These are phyloP conservation scores for Taphrina wiesneri DNA, from an alignment of 1,139 yeast genomes.

Conservation along the genomic window DNA sequence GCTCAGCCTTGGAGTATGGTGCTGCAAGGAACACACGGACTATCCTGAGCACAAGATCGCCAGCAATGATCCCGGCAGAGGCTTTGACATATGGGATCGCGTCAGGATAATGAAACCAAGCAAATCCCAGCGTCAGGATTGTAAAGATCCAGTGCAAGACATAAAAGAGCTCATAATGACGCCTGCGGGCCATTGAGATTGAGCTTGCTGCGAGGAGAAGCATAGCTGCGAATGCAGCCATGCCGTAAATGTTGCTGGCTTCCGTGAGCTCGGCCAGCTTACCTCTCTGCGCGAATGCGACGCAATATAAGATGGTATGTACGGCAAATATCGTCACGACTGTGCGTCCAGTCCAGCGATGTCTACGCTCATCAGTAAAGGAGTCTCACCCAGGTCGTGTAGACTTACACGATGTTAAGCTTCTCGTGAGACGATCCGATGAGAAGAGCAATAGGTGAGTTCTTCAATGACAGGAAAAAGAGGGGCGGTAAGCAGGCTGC, in stretches of 20 bases:
- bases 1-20: neutral
- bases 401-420: conserved; percentile 52
- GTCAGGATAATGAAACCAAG: conserved; percentile 37
- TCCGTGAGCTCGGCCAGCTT: conserved; percentile 35
- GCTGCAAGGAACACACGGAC: conserved; percentile 26
- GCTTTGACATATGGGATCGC: conserved; percentile 38
- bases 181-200: conserved; percentile 37
- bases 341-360: conserved; percentile 65
- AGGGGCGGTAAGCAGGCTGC: conserved; percentile 55
- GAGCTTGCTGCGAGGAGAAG: conserved; percentile 38
- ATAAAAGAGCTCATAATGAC: conserved; percentile 38
- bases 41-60: conserved; percentile 38
- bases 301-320: conserved; percentile 42
- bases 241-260: conserved; percentile 39
- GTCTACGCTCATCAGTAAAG: conserved; percentile 43
- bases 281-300: conserved; percentile 32
- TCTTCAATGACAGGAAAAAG: conserved; percentile 64
- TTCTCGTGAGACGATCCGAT: conserved; percentile 69
- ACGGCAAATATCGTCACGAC: conserved; percentile 52
- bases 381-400: neutral
- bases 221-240: conserved; percentile 38
- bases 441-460: conserved; percentile 62
- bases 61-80: conserved; percentile 37
- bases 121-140: conserved; percentile 33
- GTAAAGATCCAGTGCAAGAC: conserved; percentile 37